phyloP scores from a whole-genome alignment of 2,329 filamentous ascomycete genomes.

The Stagonosporopsis chrysanthemi region DNA sequence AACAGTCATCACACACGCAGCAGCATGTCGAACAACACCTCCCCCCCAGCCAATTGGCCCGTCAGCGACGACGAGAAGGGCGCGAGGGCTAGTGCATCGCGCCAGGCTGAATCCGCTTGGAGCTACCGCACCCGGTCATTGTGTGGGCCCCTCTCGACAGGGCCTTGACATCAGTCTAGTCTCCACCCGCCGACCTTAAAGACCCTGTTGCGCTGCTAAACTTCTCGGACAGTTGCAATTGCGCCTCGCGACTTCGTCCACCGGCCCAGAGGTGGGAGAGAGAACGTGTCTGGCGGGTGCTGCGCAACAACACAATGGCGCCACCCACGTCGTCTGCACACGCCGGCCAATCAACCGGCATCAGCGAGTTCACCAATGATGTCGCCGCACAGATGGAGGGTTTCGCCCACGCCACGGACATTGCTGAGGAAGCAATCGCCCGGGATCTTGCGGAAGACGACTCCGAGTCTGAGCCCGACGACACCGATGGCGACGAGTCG shows the following conservation, averaged over 20 bases:
- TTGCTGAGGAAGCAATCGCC: conserved; percentile 50
- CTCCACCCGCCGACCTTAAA: conserved; percentile 16
- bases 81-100: conserved; percentile 9
- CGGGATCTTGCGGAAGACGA: conserved; percentile 47
- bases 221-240: background rate
- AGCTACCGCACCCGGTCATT: conserved; percentile 18
- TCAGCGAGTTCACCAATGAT: conserved; percentile 31
- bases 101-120: conserved; percentile 8
- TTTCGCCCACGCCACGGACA: conserved; percentile 39
- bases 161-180: conserved; percentile 15
- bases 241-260: background rate
- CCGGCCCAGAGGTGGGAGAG: conserved; percentile 7
- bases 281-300: background rate
- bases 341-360: background rate
- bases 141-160: conserved; percentile 10
- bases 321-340: conserved; percentile 1
- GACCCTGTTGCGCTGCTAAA: conserved; percentile 1
- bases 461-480: conserved; percentile 64
- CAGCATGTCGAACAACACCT: conserved; percentile 5
- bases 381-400: conserved; percentile 43
- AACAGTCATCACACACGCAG: conserved; percentile 4
- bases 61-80: conserved; percentile 8
- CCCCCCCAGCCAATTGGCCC: conserved; percentile 1
- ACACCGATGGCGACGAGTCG: conserved; percentile 54
- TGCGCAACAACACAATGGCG: conserved; percentile 1